phyloP scores from a whole-genome alignment of 1,139 yeast species.

The Candida sojae region DNA sequence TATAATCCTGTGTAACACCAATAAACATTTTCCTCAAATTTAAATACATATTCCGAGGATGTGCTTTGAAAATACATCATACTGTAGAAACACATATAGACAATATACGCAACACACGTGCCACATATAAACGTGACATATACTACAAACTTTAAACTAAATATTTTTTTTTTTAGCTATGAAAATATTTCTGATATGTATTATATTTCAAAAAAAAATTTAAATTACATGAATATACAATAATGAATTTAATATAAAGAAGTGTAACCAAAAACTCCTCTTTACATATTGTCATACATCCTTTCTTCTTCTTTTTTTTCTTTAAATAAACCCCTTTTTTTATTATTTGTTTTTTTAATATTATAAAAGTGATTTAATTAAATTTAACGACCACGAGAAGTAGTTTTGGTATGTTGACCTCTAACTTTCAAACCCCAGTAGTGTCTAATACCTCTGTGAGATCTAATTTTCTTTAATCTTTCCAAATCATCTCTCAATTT shows the following conservation, averaged over 20 bases:
- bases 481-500: conserved; percentile 99
- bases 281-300: too few species aligned
- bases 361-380: background rate
- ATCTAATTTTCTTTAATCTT: conserved; percentile 99
- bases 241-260: background rate
- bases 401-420: conserved; percentile 99
- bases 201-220: conserved; percentile 4
- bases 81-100: too few species aligned
- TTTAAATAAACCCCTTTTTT: background rate
- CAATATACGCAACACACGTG: background rate
- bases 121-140: background rate
- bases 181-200: conserved; percentile 11
- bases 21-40: too few species aligned
- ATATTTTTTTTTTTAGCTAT: conserved; percentile 1
- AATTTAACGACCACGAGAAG: conserved; percentile 83
- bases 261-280: background rate
- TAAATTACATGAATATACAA: conserved; percentile 19
- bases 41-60: too few species aligned
- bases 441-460: conserved; percentile 99
- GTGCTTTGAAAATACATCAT: too few species aligned
- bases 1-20: too few species aligned
- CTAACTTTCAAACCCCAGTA: conserved; percentile 97
- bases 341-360: background rate
- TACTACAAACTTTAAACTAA: background rate
- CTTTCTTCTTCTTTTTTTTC: conserved; percentile 5